Conservation (phyloP, 2,329 filamentous ascomycete species). For the Colletotrichum lindemuthianum region DNA sequence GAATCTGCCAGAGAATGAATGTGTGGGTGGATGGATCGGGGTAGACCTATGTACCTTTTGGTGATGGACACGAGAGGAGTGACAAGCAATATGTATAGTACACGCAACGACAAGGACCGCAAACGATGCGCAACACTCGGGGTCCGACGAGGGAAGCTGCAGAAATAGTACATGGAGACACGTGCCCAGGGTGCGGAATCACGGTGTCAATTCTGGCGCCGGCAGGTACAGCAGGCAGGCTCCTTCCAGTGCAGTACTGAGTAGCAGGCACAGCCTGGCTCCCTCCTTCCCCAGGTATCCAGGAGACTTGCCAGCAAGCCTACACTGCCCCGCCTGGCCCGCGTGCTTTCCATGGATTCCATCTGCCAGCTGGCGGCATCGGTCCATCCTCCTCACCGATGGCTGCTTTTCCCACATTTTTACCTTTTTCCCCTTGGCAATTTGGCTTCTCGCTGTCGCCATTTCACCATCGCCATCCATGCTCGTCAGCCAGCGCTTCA, state of each 20-base stretch:
- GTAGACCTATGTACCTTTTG: not conserved
- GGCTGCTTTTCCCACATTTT: slow-evolving; percentile 1
- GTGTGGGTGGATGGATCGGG: too few species aligned
- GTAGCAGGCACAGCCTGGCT: too few species aligned
- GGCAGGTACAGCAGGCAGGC: slow-evolving; percentile 2
- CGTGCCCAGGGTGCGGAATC: slow-evolving; percentile 3
- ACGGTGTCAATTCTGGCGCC: slow-evolving; percentile 17
- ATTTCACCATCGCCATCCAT: not conserved
- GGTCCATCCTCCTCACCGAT: not conserved
- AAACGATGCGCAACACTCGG: slow-evolving; percentile 14
- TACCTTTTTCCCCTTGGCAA: slow-evolving; percentile 9
- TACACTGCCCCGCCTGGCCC: too few species aligned
- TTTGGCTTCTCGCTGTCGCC: slow-evolving; percentile 16
- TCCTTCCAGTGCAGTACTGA: too few species aligned
- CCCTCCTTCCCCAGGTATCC: not conserved
- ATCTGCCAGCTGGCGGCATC: not conserved
- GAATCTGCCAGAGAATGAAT: not conserved
- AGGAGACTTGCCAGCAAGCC: too few species aligned
- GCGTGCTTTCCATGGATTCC: too few species aligned
- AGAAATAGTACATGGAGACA: too few species aligned
- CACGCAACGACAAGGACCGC: not conserved
- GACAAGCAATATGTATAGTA: too few species aligned
- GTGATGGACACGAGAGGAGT: not conserved
- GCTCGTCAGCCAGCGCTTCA: not conserved
- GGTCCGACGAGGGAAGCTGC: slow-evolving; percentile 6